A percentile compares a stretch with the other conserved stretches of the same genome.
Evolutionary conservation across 257 asterid species (phyloP).

Genomic region (Striga asiatica): DNA sequence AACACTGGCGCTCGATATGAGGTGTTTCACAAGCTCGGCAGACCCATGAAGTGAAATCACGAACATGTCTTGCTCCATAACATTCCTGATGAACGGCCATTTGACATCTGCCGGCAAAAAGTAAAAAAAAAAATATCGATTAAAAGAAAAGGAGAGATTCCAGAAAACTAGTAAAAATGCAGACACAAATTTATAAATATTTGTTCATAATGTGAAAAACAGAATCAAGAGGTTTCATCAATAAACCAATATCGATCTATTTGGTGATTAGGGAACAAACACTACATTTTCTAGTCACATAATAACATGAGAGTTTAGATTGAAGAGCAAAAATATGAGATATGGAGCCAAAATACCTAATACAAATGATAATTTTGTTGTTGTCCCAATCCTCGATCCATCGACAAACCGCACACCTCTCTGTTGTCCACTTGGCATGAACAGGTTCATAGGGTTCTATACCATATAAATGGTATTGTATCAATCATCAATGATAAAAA

Average conservation of each 20-base stretch:
- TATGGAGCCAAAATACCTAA: conserved; percentile 29
- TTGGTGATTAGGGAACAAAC: too few species aligned
- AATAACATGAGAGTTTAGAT: too few species aligned
- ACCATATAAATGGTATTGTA: conserved; percentile 21
- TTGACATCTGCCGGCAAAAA: conserved; percentile 62
- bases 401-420: conserved; percentile 99
- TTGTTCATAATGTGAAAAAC: too few species aligned
- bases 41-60: conserved; percentile 97
- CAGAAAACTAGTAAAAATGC: too few species aligned
- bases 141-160: not conserved
- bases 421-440: conserved; percentile 91
- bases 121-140: conserved; percentile 13
- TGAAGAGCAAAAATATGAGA: conserved; percentile 4
- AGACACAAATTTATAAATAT: too few species aligned
- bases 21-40: conserved; percentile 98
- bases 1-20: conserved; percentile 84
- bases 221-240: too few species aligned
- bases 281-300: too few species aligned
- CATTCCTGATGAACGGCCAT: conserved; percentile 99
- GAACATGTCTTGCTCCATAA: conserved; percentile 92
- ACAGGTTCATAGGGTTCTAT: conserved; percentile 90
- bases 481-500: too few species aligned
- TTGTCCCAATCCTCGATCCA: conserved; percentile 99
- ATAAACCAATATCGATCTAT: too few species aligned
- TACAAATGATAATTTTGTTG: conserved; percentile 79